These are phyloP conservation scores for Plectranthus barbatus DNA, from an alignment of 257 asterid genomes.

Conservation along the genomic window DNA sequence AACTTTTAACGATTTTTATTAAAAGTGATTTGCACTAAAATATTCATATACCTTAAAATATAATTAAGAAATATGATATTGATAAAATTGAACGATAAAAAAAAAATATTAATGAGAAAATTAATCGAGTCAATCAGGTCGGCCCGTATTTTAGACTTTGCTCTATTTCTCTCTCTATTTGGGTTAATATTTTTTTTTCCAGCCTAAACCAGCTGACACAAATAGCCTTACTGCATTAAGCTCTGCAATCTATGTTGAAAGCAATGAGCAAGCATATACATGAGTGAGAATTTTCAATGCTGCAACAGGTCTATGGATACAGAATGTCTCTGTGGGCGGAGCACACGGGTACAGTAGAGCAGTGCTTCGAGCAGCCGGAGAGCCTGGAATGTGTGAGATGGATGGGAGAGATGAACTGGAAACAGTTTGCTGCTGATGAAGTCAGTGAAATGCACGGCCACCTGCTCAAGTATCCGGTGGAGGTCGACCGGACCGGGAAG, in stretches of 20 bases:
- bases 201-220: too few relatives aligned
- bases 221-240: neutral
- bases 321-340: conserved; percentile 88
- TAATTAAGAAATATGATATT: too few relatives aligned
- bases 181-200: too few relatives aligned
- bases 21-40: too few relatives aligned
- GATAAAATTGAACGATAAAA: too few relatives aligned
- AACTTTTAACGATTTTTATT: too few relatives aligned
- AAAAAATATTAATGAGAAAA: too few relatives aligned
- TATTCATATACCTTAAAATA: too few relatives aligned
- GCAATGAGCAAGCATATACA: neutral
- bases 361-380: conserved; percentile 64
- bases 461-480: conserved; percentile 81
- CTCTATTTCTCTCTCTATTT: too few relatives aligned
- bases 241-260: neutral
- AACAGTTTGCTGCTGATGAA: conserved; percentile 58
- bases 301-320: conserved; percentile 71
- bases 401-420: conserved; percentile 68
- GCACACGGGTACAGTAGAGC: conserved; percentile 66
- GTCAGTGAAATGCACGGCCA: conserved; percentile 63
- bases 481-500: conserved; percentile 61
- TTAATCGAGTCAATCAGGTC: too few relatives aligned
- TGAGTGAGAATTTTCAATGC: neutral
- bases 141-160: too few relatives aligned
- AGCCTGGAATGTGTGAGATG: conserved; percentile 57